Evolutionary conservation across 257 asterid species (phyloP), one percentile per base, ranked within the genome.

Genomic region (Asclepias syriaca): DNA sequence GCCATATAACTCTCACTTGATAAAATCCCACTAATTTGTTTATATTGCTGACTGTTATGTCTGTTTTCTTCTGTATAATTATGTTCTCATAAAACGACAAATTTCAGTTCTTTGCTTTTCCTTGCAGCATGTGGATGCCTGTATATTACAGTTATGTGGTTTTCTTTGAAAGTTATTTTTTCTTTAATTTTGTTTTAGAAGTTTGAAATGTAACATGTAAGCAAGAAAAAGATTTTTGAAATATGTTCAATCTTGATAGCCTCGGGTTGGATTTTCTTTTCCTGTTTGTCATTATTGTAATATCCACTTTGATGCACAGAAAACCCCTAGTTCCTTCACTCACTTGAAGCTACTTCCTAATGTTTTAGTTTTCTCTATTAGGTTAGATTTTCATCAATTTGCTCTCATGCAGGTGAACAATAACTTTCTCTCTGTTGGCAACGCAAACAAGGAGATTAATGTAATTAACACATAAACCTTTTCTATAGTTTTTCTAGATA

Each of bases 351-450:
- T 69, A 71, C 48, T 46, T 16, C 4, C 40, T 45, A 66, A 55
- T 57, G 63, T 70, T 66, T 19, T 39, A 43, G 22, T 70, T 55
- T 77, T 73, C 54, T 53, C 56, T 40, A 50, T 66, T 73, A 70
- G 50, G 29, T 64, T 64, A 14, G 16, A 0, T 16, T 69, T 51
- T 77, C 70, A 61, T 49, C 48, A 32, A 50, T 66, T 72, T 73
- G 71, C 32, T 64, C 60, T 51, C 58, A 46, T 83, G 77, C 95
- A 95, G 98, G 88, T 95, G 79, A 95, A 95, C 84, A 95, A 95
- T 82, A 95, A 90, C 88, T 90, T 95, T 79, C 97, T 95, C 72
- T 92, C 96, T 65, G 98, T 72, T 64, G 99, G 99, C 84, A 95
- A 92, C 66, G 86, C 90, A 61, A 92, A 95, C 79, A 92, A 88